phyloP scores from a whole-genome alignment of 2,329 filamentous ascomycete genomes.

The Ceratocystis colombiana region DNA sequence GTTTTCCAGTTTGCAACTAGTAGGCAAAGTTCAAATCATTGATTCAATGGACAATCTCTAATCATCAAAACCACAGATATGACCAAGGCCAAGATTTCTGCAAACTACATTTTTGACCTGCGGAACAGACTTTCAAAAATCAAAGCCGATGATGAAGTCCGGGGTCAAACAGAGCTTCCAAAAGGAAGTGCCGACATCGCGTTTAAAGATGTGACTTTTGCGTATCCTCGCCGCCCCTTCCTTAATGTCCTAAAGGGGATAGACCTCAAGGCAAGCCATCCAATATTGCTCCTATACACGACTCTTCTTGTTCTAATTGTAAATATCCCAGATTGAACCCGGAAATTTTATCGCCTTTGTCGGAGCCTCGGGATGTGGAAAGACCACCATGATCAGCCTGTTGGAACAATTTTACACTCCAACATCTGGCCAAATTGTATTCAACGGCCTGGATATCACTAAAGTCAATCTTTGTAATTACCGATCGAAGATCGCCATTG shows the following conservation, averaged over 20 bases:
- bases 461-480: conserved; percentile 31
- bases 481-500: conserved; percentile 34
- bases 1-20: conserved; percentile 43
- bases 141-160: conserved; percentile 28
- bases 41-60: not conserved
- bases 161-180: conserved; percentile 20
- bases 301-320: not conserved
- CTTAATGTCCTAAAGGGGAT: conserved; percentile 35
- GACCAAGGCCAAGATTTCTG: conserved; percentile 40
- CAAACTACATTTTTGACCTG: conserved; percentile 42
- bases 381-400: conserved; percentile 49
- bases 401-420: conserved; percentile 40
- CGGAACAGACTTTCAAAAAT: conserved; percentile 32
- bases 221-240: conserved; percentile 42
- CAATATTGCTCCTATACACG: no score
- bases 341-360: conserved; percentile 47
- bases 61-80: conserved; percentile 31
- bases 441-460: conserved; percentile 31
- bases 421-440: conserved; percentile 30
- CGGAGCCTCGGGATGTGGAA: conserved; percentile 49
- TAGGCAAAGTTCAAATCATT: conserved; percentile 16
- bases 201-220: conserved; percentile 46
- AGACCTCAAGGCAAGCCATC: conserved; percentile 30
- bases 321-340: conserved; percentile 32
- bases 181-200: conserved; percentile 34